These are phyloP conservation scores for Hanseniaspora singularis DNA, from an alignment of 805 yeast species.

Conservation along the genomic window DNA sequence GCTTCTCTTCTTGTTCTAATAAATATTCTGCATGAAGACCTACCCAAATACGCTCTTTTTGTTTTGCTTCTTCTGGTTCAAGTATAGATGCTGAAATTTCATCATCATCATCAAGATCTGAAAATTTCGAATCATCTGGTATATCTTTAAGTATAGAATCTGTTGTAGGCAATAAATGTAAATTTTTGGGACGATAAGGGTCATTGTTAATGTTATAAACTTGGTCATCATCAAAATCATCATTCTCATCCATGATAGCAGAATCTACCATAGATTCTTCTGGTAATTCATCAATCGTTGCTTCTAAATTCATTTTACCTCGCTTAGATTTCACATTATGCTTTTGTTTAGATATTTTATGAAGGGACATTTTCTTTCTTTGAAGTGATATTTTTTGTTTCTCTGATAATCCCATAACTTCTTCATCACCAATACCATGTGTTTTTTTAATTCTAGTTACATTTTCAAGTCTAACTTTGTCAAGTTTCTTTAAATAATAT, in stretches of 20 bases:
- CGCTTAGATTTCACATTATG: too few species aligned
- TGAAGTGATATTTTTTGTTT: constrained; percentile 19
- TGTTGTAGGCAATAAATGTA: constrained; percentile 49
- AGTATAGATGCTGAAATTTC: constrained; percentile 55
- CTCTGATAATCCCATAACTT: constrained; percentile 17
- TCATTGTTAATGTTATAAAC: constrained; percentile 30
- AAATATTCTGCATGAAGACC: constrained; percentile 79
- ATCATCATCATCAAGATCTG: constrained; percentile 74
- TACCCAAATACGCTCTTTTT: constrained; percentile 81
- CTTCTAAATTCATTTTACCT: too few species aligned
- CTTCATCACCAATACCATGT: constrained; percentile 27
- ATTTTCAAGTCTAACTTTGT: constrained; percentile 25
- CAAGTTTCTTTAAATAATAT: constrained; percentile 27
- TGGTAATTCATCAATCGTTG: too few species aligned
- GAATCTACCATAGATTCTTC: background rate
- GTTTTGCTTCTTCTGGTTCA: constrained; percentile 52
- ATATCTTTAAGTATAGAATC: constrained; percentile 40
- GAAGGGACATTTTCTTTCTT: background rate
- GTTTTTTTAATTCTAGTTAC: constrained; percentile 24
- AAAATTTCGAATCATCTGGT: constrained; percentile 47
- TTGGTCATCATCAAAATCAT: constrained; percentile 14
- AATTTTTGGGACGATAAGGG: constrained; percentile 41
- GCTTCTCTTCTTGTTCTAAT: constrained; percentile 70
- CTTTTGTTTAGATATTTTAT: constrained; percentile 18
- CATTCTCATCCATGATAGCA: constrained; percentile 9